These are phyloP conservation scores for Gnomoniopsis smithogilvyi DNA, from an alignment of 2,329 filamentous ascomycete species.

Conservation along the genomic window DNA sequence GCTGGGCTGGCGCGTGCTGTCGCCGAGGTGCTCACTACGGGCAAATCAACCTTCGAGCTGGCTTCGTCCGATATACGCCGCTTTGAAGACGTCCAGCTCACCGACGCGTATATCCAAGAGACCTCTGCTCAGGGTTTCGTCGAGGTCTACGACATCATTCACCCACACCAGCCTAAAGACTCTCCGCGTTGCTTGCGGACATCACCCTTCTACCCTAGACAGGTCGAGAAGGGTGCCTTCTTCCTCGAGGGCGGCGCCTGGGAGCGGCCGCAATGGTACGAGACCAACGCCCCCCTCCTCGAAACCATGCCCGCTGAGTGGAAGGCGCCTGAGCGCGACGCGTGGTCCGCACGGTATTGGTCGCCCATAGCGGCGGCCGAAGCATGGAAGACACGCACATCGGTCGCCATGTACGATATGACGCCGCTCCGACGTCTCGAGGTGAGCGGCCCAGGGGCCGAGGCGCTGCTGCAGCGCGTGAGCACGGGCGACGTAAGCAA, in stretches of 20 bases:
- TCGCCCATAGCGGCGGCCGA: conserved; percentile 58
- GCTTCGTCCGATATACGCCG: conserved; percentile 57
- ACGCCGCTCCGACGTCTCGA: conserved; percentile 57
- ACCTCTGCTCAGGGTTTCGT: conserved; percentile 60
- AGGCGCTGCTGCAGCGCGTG: conserved; percentile 50
- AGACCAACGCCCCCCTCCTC: conserved; percentile 51
- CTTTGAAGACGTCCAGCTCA: conserved; percentile 60
- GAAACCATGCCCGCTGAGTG: conserved; percentile 49
- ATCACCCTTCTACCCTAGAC: conserved; percentile 54
- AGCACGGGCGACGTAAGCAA: conserved; percentile 47
- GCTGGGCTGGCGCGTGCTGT: conserved; percentile 60
- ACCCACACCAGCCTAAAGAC: conserved; percentile 55
- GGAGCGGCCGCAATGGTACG: conserved; percentile 63
- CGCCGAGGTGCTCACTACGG: conserved; percentile 55
- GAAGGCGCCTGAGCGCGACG: conserved; percentile 52
- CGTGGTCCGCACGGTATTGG: conserved; percentile 55
- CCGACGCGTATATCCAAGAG: conserved; percentile 52
- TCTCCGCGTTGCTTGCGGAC: conserved; percentile 57
- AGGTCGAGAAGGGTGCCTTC: conserved; percentile 52
- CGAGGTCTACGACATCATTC: conserved; percentile 63
- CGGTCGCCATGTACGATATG: conserved; percentile 61
- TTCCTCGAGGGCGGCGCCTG: conserved; percentile 59
- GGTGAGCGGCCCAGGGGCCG: conserved; percentile 54
- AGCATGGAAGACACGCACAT: conserved; percentile 63
- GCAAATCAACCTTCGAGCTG: conserved; percentile 53